Conservation (phyloP, 1,284 basidiomycete genomes). For the Taiwanofungus camphoratus region DNA sequence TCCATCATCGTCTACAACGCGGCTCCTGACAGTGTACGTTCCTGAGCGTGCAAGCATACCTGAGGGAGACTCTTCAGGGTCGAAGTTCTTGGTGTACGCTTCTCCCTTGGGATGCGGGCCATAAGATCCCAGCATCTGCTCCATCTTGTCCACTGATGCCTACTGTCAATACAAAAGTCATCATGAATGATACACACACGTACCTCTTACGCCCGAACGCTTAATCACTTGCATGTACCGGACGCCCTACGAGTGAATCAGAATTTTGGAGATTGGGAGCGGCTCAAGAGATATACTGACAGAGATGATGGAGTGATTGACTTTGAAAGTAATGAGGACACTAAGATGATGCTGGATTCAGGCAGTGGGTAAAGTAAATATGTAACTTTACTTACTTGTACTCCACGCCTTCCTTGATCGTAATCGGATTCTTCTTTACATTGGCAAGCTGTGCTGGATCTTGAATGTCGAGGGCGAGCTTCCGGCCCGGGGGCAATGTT, state of each 20-base stretch:
- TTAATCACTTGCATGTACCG: constrained; percentile 85
- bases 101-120: constrained; percentile 58
- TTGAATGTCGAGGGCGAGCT: constrained; percentile 51
- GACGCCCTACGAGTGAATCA: constrained; percentile 48
- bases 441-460: constrained; percentile 41
- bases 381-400: constrained; percentile 51
- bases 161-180: background rate
- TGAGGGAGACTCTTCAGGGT: constrained; percentile 72
- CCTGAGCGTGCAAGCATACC: constrained; percentile 81
- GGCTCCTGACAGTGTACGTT: constrained; percentile 69
- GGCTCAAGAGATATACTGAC: constrained; percentile 35
- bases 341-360: constrained; percentile 31
- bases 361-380: background rate
- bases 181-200: constrained; percentile 7
- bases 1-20: constrained; percentile 81
- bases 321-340: constrained; percentile 73
- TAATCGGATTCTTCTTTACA: constrained; percentile 65
- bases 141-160: constrained; percentile 73
- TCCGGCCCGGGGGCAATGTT: constrained; percentile 60
- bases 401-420: constrained; percentile 81
- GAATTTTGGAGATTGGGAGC: constrained; percentile 2
- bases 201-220: constrained; percentile 65
- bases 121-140: constrained; percentile 89
- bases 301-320: constrained; percentile 82
- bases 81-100: constrained; percentile 66